Evolutionary conservation across 164 flowering plant genomes (phyloP).

Genomic region (Pachysandra terminalis): DNA sequence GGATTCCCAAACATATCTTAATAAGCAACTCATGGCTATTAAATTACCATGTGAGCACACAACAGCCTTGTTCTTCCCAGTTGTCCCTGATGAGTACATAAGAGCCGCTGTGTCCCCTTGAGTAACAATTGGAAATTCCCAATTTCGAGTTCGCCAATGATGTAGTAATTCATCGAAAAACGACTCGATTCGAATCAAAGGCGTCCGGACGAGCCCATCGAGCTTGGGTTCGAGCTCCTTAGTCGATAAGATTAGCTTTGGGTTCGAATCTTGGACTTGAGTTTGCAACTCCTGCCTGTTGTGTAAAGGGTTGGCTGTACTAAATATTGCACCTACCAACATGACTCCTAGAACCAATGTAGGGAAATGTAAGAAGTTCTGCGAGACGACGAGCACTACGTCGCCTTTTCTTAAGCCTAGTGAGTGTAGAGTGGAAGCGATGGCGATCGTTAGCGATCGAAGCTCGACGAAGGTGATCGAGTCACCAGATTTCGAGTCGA

Average conservation of each 20-base stretch:
- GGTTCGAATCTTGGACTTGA: conserved; percentile 23
- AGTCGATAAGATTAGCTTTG: conserved; percentile 20
- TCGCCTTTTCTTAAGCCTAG: conserved; percentile 26
- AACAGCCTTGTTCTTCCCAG: conserved; percentile 32
- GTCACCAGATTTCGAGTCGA: conserved; percentile 21
- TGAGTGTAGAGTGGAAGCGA: conserved; percentile 9
- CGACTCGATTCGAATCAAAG: conserved; percentile 1
- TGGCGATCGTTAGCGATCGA: conserved; percentile 7
- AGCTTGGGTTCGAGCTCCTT: conserved; percentile 16
- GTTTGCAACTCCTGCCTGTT: conserved; percentile 17
- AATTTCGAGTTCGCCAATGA: not conserved
- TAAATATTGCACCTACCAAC: conserved; percentile 24
- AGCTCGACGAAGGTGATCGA: conserved; percentile 19
- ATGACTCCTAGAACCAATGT: conserved; percentile 22
- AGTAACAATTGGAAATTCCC: not conserved
- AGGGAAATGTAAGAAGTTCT: conserved; percentile 25
- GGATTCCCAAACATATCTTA: conserved; percentile 22
- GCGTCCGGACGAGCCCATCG: conserved; percentile 12
- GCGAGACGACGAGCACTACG: conserved; percentile 22
- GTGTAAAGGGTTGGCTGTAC: conserved; percentile 27
- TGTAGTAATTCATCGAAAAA: conserved; percentile 11
- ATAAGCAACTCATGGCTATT: conserved; percentile 19
- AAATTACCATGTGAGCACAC: conserved; percentile 23
- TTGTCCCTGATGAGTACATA: conserved; percentile 35
- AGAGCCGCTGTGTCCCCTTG: conserved; percentile 25